A percentile compares a stretch with the other conserved stretches of the same genome.
Conservation (phyloP, 2,329 filamentous ascomycete species). For the Penicillium aurantiogriseum region DNA sequence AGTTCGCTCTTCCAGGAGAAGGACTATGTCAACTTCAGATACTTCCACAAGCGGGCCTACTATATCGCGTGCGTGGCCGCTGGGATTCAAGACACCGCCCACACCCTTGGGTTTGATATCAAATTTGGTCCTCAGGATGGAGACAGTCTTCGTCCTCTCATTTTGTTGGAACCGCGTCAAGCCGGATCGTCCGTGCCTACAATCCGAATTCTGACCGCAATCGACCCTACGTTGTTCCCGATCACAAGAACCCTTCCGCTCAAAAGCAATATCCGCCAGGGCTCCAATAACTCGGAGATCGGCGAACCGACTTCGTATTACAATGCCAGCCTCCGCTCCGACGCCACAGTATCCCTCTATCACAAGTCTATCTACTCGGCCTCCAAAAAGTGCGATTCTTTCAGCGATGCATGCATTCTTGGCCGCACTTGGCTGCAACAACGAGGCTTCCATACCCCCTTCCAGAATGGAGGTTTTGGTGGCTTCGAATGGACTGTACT, state of each 20-base stretch:
- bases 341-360: constrained; percentile 70
- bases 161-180: constrained; percentile 46
- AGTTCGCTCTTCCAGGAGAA: constrained; percentile 80
- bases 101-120: constrained; percentile 56
- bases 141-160: constrained; percentile 72
- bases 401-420: constrained; percentile 79
- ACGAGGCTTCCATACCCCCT: constrained; percentile 69
- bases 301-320: constrained; percentile 75
- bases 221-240: constrained; percentile 68
- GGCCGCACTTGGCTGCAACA: constrained; percentile 88
- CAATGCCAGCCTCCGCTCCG: constrained; percentile 79
- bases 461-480: constrained; percentile 82
- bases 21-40: constrained; percentile 88
- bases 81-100: constrained; percentile 58
- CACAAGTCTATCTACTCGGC: constrained; percentile 72
- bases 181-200: constrained; percentile 37
- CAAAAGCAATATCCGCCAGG: constrained; percentile 67
- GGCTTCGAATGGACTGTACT: constrained; percentile 87
- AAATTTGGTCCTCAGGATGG: constrained; percentile 67
- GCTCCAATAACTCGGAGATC: constrained; percentile 33
- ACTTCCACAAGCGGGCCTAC: constrained; percentile 92
- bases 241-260: constrained; percentile 67
- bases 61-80: constrained; percentile 81
- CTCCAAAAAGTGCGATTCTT: constrained; percentile 67
- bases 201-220: constrained; percentile 70